A percentile compares a stretch with the other conserved stretches of the same genome.
phyloP scores from a whole-genome alignment of 352 stramenopile genomes.

The Ochromonadaceae sp. region DNA sequence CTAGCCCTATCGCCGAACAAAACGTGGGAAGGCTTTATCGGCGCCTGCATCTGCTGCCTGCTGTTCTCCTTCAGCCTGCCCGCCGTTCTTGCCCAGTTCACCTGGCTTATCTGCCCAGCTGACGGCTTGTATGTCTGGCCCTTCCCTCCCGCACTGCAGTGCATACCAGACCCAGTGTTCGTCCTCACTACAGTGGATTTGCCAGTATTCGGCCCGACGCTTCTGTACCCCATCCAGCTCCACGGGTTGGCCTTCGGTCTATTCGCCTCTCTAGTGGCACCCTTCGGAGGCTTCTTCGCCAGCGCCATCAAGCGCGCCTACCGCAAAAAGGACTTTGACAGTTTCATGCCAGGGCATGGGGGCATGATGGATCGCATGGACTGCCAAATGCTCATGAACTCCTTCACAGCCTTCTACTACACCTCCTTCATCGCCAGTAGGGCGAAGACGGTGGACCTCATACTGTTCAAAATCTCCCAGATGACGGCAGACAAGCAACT shows the following conservation, averaged over 20 bases:
- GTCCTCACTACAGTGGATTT: slow-evolving; percentile 35
- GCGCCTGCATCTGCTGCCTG: slow-evolving; percentile 84
- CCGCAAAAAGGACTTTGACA: slow-evolving; percentile 97
- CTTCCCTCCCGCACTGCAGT: background rate
- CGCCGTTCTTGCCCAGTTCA: slow-evolving; percentile 42
- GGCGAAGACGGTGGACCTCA: slow-evolving; percentile 40
- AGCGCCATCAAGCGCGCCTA: slow-evolving; percentile 97
- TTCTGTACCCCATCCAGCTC: slow-evolving; percentile 53
- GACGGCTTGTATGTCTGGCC: slow-evolving; percentile 3
- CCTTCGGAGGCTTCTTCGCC: slow-evolving; percentile 97
- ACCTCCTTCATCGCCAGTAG: slow-evolving; percentile 79
- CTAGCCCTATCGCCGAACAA: slow-evolving; percentile 92
- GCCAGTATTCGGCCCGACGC: slow-evolving; percentile 48
- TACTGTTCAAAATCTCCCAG: slow-evolving; percentile 45
- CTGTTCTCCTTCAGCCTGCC: slow-evolving; percentile 69
- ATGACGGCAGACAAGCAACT: slow-evolving; percentile 33
- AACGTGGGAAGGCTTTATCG: slow-evolving; percentile 97
- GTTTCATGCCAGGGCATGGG: slow-evolving; percentile 91
- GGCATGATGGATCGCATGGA: slow-evolving; percentile 93
- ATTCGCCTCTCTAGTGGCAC: slow-evolving; percentile 92
- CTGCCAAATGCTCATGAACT: slow-evolving; percentile 83
- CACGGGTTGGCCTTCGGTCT: slow-evolving; percentile 88
- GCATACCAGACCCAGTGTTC: slow-evolving; percentile 4
- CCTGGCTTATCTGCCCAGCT: slow-evolving; percentile 19
- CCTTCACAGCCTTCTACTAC: slow-evolving; percentile 92